Evolutionary conservation across 768 basidiomycete genomes (phyloP).

Genomic region (Mycena sanguinolenta): DNA sequence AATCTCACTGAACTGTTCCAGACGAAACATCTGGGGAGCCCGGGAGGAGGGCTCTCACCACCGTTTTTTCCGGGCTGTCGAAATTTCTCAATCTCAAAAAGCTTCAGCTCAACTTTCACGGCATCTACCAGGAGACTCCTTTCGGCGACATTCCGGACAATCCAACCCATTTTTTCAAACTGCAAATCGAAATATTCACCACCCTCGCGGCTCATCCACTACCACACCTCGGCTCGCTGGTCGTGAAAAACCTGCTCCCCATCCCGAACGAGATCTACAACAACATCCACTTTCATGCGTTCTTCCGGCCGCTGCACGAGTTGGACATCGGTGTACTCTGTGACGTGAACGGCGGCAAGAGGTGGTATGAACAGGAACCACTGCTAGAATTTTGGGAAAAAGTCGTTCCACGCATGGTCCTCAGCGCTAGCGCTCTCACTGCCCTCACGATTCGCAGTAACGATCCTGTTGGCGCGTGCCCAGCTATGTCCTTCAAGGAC

Average conservation of each 20-base stretch:
- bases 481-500: constrained; percentile 11
- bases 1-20: too few species aligned
- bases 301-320: neutral
- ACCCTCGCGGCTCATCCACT: constrained; percentile 1
- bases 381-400: constrained; percentile 14
- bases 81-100: neutral
- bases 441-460: constrained; percentile 16
- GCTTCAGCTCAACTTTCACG: neutral
- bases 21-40: too few species aligned
- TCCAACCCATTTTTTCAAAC: neutral
- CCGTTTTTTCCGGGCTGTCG: neutral
- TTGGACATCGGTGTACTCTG: neutral
- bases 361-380: neutral
- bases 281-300: neutral
- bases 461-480: constrained; percentile 4
- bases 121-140: neutral
- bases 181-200: neutral
- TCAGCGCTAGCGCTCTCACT: neutral
- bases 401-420: constrained; percentile 7
- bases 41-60: neutral
- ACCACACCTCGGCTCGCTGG: neutral
- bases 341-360: neutral
- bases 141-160: neutral
- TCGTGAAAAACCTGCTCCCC: neutral
- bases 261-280: neutral